Evolutionary conservation across 2,329 filamentous ascomycete genomes (phyloP).

Genomic region (Gaeumannomyces tritici): DNA sequence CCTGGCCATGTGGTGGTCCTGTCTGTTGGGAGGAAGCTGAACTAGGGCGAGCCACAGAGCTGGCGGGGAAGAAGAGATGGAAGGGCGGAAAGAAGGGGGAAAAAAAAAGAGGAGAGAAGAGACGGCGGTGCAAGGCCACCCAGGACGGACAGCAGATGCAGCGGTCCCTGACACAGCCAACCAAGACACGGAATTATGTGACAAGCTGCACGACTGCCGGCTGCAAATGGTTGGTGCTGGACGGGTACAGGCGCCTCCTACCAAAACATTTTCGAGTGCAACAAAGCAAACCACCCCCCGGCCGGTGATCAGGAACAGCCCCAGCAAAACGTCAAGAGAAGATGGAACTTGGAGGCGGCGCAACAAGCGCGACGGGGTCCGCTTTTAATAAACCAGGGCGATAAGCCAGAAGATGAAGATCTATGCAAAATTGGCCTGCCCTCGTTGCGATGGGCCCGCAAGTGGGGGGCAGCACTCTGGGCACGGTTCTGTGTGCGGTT

Average conservation of each 20-base stretch:
- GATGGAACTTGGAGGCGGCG: neutral
- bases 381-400: neutral
- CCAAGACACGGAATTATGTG: neutral
- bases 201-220: neutral
- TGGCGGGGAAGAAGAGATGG: neutral
- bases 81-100: neutral
- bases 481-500: too few relatives aligned
- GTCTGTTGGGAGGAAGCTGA: neutral
- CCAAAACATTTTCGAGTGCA: neutral
- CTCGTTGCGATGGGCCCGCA: neutral
- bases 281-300: neutral
- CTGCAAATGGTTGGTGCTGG: neutral
- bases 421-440: neutral
- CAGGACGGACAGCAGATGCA: neutral
- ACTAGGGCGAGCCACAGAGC: neutral
- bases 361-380: neutral
- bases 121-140: neutral
- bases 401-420: neutral
- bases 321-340: neutral
- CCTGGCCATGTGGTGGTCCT: slow-evolving; percentile 6
- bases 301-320: neutral
- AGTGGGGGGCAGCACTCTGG: neutral
- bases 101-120: neutral
- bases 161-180: neutral
- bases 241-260: neutral